Evolutionary conservation across 2,329 filamentous ascomycete genomes (phyloP), one percentile per base, ranked within the genome.

Genomic region (Dothideomycetes sp.): DNA sequence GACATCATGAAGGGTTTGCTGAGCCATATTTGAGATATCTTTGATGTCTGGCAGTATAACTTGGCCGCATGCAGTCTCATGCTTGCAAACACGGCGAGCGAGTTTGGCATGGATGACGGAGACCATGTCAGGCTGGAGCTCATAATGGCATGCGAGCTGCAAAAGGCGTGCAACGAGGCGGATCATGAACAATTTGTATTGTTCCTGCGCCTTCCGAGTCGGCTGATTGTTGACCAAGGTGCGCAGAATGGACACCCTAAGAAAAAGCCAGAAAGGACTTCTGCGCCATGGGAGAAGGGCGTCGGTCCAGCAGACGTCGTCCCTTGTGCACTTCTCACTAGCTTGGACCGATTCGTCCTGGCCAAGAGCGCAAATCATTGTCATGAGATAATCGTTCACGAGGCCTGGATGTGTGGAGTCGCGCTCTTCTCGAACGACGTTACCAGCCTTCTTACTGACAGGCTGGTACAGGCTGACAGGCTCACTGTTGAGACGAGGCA

Each of bases 381-480:
- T 68, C 59, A 81, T 73, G 7, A 84, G 62, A 44, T 81, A 63
- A 7, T 75, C 66, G 0, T 68, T 73, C 3, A 85, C 68, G 1
- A 83, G 55, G 0, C 68, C 62, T 0, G 80, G 79, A 39, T 73
- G 56, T 0, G 64, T 56, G 0, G 74, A 76, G 35, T 84, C 73
- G 6, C 81, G 70, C 12, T 58, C 58, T 51, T 84, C 80, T 8
- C 63, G 55, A 0, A 73, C 55, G 0, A 53, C 49, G 0, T 58
- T 54, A 0, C 68, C 65, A 1, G 71, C 73, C 48, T 84, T 84
- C 15, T 47, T 45, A 0, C 45, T 28, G 20, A 41, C 13, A 1
- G 53, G 49, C 24, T 50, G 22, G 48, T 48, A 53, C 50, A 2
- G 29, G 45, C 12, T 45, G n/a, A 35, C 11, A 10, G 27, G 5